Percentiles rank a stretch among this genome's conserved stretches.
These are phyloP conservation scores for Stenocarpella maydis DNA, from an alignment of 2,329 filamentous ascomycete species.

Conservation along the genomic window DNA sequence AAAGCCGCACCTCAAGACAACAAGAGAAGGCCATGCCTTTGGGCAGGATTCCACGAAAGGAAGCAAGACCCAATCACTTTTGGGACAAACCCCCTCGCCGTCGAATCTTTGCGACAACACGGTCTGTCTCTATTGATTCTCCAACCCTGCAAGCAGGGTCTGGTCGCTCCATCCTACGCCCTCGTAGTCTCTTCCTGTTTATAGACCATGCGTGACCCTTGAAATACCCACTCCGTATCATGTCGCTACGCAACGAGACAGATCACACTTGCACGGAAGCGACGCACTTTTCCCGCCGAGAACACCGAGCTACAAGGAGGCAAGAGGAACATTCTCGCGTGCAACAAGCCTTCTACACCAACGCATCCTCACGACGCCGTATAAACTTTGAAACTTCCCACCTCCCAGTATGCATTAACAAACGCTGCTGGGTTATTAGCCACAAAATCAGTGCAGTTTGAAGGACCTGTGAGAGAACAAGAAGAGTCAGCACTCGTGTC, in stretches of 20 bases:
- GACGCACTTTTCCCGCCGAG: background rate
- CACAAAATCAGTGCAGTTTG: conserved; percentile 65
- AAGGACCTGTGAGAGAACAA: conserved; percentile 54
- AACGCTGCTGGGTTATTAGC: conserved; percentile 64
- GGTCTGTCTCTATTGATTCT: background rate
- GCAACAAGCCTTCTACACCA: background rate
- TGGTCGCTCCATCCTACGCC: background rate
- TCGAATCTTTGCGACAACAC: too few species aligned
- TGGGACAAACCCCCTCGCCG: too few species aligned
- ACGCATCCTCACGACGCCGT: conserved; percentile 42
- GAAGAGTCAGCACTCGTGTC: conserved; percentile 13
- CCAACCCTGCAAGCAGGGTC: background rate
- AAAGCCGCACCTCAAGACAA: background rate
- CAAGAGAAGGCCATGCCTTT: background rate
- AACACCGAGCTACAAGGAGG: conserved; percentile 24
- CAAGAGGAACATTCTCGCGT: background rate
- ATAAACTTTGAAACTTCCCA: conserved; percentile 68
- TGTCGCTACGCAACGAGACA: background rate
- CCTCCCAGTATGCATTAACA: conserved; percentile 70
- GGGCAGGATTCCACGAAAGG: background rate
- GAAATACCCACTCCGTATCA: background rate
- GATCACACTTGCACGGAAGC: background rate
- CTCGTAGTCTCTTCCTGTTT: background rate
- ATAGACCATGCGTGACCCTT: background rate
- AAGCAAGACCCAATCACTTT: background rate